These are phyloP conservation scores for Leishmania major DNA, from an alignment of 208 protist species.

Conservation along the genomic window DNA sequence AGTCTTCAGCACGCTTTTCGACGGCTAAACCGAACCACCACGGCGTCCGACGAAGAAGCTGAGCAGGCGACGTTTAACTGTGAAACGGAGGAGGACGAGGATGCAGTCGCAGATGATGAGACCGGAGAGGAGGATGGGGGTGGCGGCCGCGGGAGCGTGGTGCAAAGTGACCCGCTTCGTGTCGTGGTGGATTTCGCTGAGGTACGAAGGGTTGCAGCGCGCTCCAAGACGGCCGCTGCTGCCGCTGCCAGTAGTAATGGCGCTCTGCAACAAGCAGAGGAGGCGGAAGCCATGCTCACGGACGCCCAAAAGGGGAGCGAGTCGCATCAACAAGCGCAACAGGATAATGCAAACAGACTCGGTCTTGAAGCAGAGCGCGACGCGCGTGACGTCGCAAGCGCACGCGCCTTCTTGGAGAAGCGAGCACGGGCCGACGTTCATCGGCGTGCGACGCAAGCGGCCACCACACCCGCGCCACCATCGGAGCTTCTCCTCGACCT, in stretches of 20 bases:
- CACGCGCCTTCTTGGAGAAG: conserved; percentile 1
- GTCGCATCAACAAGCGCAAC: neutral
- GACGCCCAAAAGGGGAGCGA: neutral
- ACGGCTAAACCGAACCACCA: neutral
- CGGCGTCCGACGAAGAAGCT: neutral
- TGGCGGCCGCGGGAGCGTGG: neutral
- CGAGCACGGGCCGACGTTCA: neutral
- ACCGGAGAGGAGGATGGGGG: neutral
- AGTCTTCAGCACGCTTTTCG: neutral
- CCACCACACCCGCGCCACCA: conserved; percentile 8
- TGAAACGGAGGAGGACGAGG: conserved; percentile 6
- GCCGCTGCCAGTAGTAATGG: neutral
- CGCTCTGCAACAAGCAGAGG: neutral
- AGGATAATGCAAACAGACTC: too few relatives aligned
- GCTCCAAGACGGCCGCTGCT: neutral
- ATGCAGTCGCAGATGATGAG: conserved; percentile 4
- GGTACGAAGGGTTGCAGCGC: neutral
- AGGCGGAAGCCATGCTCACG: neutral
- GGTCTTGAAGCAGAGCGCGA: neutral
- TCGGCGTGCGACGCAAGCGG: conserved; percentile 10
- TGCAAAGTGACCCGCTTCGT: conserved; percentile 12
- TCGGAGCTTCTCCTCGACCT: conserved; percentile 14
- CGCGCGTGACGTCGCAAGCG: neutral
- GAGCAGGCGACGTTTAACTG: neutral
- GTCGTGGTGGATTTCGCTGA: conserved; percentile 4